Evolutionary conservation across 2,329 filamentous ascomycete species (phyloP), one percentile per base, ranked within the genome.

Genomic region (Fusarium multiceps): DNA sequence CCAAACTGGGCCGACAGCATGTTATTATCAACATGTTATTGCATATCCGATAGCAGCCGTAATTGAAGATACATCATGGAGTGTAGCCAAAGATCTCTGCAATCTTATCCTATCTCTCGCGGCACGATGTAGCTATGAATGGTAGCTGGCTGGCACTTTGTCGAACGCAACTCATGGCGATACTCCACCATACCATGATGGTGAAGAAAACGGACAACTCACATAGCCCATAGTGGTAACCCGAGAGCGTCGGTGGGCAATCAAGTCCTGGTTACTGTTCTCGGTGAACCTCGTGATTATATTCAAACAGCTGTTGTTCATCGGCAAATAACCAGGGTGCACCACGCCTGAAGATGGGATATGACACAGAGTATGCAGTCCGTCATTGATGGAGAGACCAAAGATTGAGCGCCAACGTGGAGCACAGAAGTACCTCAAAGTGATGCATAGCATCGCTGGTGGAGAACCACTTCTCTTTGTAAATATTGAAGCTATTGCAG

Each of bases 171-270:
- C 50, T 30, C 27, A 47, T 27, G 20, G 28, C 27, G 13, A 34
- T 46, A 25, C 47, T 32, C 45, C 43, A 23, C 30, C 34, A 34
- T 20, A 54, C 25, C 34, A 59, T 47, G 30, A 11, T 20, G 40
- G 25, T 37, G 34, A 28, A 47, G 30, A 27, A 16, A 23, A 30
- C 42, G 41, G 23, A 40, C 41, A 57, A 21, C 18, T 64, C 62
- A 37, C 34, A 37, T 37, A 37, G n/a, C 63, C 48, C 23, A 30
- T 49, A 37, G 20, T 47, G 63, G 63, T 55, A 70, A 55, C 55
- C 68, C 50, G 59, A 60, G 67, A 63, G 23, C 55, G 41, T 37
- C n/a, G 46, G 27, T 45, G 40, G 41, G 46, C 28, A 57, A 28
- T 64, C 40, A 32, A 51, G 57, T 60, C 28, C 21, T 25, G 34